These are phyloP conservation scores for Candida pseudoviswanathii DNA, from an alignment of 1,139 yeast genomes.

Conservation along the genomic window DNA sequence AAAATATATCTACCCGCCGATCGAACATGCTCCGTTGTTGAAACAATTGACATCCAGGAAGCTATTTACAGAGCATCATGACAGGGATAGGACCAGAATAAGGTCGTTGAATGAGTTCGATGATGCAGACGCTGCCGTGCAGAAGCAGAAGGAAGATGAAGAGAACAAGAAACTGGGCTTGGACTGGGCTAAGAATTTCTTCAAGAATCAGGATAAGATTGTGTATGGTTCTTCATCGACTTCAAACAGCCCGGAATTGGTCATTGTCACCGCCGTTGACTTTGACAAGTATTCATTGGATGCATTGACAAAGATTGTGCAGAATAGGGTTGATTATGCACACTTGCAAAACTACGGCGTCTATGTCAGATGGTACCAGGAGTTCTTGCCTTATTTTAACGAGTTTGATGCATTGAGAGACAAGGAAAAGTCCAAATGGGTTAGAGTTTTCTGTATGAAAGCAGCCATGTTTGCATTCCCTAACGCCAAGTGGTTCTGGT, in stretches of 20 bases:
- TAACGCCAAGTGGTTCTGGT: conserved; percentile 82
- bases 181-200: conserved; percentile 53
- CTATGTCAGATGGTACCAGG: conserved; percentile 81
- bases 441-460: conserved; percentile 58
- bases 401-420: conserved; percentile 40
- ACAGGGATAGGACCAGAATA: conserved; percentile 34
- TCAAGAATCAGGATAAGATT: conserved; percentile 66
- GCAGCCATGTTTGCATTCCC: conserved; percentile 92
- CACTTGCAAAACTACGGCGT: conserved; percentile 73
- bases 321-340: conserved; percentile 82
- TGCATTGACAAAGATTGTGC: conserved; percentile 65
- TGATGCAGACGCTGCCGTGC: conserved; percentile 44
- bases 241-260: conserved; percentile 61
- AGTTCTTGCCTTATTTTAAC: conserved; percentile 63
- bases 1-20: conserved; percentile 62
- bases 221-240: conserved; percentile 47
- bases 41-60: conserved; percentile 55
- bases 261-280: conserved; percentile 82
- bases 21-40: conserved; percentile 64
- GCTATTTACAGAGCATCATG: conserved; percentile 49
- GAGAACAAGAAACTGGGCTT: conserved; percentile 39
- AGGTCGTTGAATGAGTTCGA: conserved; percentile 47
- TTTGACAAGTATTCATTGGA: conserved; percentile 65
- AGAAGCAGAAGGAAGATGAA: conserved; percentile 41
- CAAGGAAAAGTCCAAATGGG: conserved; percentile 54